These are phyloP conservation scores for Musa schizocarpa DNA, from an alignment of 176 grass and related monocot species.

Conservation along the genomic window DNA sequence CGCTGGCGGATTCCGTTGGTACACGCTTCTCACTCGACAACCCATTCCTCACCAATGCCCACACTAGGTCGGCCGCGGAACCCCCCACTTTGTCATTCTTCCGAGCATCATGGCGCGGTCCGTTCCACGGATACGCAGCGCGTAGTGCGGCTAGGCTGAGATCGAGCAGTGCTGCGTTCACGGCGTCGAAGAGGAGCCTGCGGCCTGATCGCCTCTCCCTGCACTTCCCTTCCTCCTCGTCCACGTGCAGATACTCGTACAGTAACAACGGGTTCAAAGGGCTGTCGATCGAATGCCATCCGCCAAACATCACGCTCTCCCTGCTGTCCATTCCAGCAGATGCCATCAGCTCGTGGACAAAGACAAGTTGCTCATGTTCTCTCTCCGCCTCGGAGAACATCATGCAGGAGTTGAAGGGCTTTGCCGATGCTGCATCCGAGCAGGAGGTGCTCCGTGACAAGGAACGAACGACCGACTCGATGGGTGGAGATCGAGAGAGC, in stretches of 20 bases:
- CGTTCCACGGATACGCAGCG: conserved; percentile 46
- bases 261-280: conserved; percentile 49
- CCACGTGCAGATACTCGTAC: conserved; percentile 33
- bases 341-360: conserved; percentile 56
- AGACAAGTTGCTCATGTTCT: conserved; percentile 53
- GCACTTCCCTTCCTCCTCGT: conserved; percentile 26
- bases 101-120: conserved; percentile 3
- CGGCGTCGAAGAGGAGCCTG: conserved; percentile 59
- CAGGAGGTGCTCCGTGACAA: conserved; percentile 41
- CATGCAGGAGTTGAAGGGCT: conserved; percentile 58
- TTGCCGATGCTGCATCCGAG: conserved; percentile 46
- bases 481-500: conserved; percentile 64
- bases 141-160: conserved; percentile 34
- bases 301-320: background rate
- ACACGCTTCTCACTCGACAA: conserved; percentile 38
- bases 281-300: conserved; percentile 34
- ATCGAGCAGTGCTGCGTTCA: conserved; percentile 60
- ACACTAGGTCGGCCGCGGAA: conserved; percentile 26
- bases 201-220: conserved; percentile 35
- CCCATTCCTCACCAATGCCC: conserved; percentile 58
- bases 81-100: conserved; percentile 18
- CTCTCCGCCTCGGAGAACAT: conserved; percentile 82
- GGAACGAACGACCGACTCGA: conserved; percentile 73
- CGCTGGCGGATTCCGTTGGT: conserved; percentile 28
- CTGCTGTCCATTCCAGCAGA: conserved; percentile 40